Base-by-base conservation (phyloP, 805 yeast genomes). In the Torulaspora microellipsoides region DNA sequence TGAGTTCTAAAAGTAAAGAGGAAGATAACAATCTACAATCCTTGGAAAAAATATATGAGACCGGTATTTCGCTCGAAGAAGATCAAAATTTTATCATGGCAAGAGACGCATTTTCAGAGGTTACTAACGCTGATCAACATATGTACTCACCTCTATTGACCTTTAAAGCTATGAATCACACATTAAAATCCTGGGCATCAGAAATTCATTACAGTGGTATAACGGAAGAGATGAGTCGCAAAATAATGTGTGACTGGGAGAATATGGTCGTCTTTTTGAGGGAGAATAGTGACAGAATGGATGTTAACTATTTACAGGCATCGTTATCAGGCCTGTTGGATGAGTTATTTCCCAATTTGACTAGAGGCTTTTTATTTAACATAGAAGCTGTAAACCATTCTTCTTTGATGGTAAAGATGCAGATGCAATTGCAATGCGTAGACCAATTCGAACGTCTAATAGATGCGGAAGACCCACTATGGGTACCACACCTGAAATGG, bases 41-140 rank as follows among this genome's bases (percentile, higher is more conserved):
- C 20, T 14, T 46, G 27, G 43, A 47, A 35, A 35, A 31, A 4
- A 27, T 34, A 15, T 47, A 43, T 30, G 44, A 49, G 14, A 20
- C 25, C 27, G 55, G 54, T 9, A 27, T 38, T 7, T 34, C 45
- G 7, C 47, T 34, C 36, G 39, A 38, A 14, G 52, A 47, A 4
- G 53, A 52, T 31, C 48, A 46, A 20, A 47, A 55, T 13, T 49
- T 47, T 31, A 36, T 32, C 3, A 33, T 27, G 40, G 54, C 54
- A 27, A 43, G 49, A 36, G 37, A 40, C 15, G 28, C 40, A 15
- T 30, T 43, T 27, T 15, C 14, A 11, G 38, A 34, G 23, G 31
- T 40, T 9, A 34, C 30, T 5, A 36, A 27, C 14, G 28, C 31
- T 13, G 10, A 34, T 8, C 25, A 17, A 17, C 23, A 17, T 15